Evolutionary conservation across 2,329 filamentous ascomycete genomes (phyloP).

Genomic region (Epichloe baconii): DNA sequence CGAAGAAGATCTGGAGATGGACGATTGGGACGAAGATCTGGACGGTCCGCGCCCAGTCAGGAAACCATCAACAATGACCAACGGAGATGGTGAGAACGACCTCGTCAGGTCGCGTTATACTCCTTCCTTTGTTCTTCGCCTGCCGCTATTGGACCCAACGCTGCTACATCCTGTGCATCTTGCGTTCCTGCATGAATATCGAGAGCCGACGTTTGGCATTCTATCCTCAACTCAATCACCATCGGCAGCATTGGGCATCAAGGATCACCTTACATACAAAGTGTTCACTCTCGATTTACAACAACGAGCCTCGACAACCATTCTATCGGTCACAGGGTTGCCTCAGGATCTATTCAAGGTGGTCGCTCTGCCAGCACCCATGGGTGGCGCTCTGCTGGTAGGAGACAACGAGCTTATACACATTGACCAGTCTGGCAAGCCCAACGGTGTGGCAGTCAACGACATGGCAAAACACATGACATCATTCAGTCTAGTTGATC

Average conservation of each 20-base stretch:
- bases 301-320: constrained; percentile 82
- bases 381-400: constrained; percentile 77
- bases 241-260: constrained; percentile 68
- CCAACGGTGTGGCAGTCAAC: constrained; percentile 87
- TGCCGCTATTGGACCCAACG: constrained; percentile 77
- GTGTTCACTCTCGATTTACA: constrained; percentile 93
- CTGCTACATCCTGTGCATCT: constrained; percentile 84
- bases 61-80: constrained; percentile 21
- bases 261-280: constrained; percentile 78
- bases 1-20: constrained; percentile 81
- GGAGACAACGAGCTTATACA: constrained; percentile 88
- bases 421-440: constrained; percentile 88
- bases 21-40: constrained; percentile 75
- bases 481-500: constrained; percentile 73
- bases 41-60: constrained; percentile 52
- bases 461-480: constrained; percentile 74
- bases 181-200: constrained; percentile 89
- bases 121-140: constrained; percentile 82
- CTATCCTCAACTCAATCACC: constrained; percentile 64
- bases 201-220: constrained; percentile 94
- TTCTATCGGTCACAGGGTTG: constrained; percentile 72
- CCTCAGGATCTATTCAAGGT: constrained; percentile 81
- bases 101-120: constrained; percentile 52
- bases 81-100: constrained; percentile 19
- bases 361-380: constrained; percentile 68